Evolutionary conservation across 371 early-diverging fungal genomes (phyloP), one percentile per base, ranked within the genome.

Genomic region (Mortierella sp.): DNA sequence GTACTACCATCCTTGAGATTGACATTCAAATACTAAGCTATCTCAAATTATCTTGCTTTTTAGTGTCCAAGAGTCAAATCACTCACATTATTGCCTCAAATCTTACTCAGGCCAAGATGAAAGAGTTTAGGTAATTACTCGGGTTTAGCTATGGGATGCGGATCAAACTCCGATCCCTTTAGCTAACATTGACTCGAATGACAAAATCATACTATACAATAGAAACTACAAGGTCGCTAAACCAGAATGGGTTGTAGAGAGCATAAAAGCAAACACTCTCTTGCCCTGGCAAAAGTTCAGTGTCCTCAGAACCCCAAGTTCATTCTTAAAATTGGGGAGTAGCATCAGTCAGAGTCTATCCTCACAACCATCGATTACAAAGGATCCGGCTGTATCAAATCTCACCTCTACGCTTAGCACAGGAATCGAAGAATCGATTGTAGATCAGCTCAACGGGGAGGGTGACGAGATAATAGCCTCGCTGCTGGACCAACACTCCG

Each of bases 181-280:
- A 9, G 9, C 37, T 50, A n/a, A 50, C 4, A 50, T 14, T 50
- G 5, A 14, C 53, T 7, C 0, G 21, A 26, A 7, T 11, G 19
- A 12, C 21, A 26, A 21, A 0, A 15, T 21, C 5, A 53, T 11
- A 37, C 14, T n/a, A 30, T 48, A 25, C 15, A 55, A 15, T 64
- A 90, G 89, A 37, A 75, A 84, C 45, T 91, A 92, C 83, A 88
- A 88, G 45, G 90, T 96, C 0, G 94, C 95, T 6, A 87, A 79
- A 23, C 94, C 96, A 7, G 86, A 86, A 21, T 96, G 96, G 96
- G 82, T 96, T 12, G 72, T 82, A 0, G 94, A 95, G 23, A 88
- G 89, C 23, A 83, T 94, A 26, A 79, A 83, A 21, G 88, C 84
- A 4, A 75, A 80, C 23, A 81, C 74, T 60, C 70, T 90, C 45